Evolutionary conservation across 352 stramenopile genomes (phyloP).

Genomic region (Pilasporangium apinafurcum): DNA sequence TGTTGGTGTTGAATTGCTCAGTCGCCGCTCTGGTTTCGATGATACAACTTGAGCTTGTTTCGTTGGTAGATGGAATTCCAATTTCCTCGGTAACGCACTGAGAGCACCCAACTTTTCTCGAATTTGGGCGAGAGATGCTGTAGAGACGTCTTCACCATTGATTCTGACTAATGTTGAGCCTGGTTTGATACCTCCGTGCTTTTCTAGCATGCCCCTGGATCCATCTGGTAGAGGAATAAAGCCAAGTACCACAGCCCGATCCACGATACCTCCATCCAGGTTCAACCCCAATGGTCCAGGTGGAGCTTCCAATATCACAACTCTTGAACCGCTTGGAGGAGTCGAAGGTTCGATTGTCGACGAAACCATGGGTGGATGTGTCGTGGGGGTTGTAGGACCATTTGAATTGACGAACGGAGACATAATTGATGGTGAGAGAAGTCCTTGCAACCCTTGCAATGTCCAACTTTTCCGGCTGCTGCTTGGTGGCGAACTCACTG

Average conservation of each 20-base stretch:
- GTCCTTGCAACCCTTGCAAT: too few species aligned
- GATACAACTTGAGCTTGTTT: neutral
- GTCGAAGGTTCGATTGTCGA: constrained; percentile 2
- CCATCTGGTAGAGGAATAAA: constrained; percentile 59
- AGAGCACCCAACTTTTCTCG: constrained; percentile 34
- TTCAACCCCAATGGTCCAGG: constrained; percentile 62
- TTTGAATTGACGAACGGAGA: too few species aligned
- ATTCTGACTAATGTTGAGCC: constrained; percentile 59
- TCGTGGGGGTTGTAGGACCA: neutral
- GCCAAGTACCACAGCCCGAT: constrained; percentile 53
- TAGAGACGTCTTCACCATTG: constrained; percentile 61
- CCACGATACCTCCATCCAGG: constrained; percentile 35
- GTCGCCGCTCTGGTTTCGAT: constrained; percentile 4
- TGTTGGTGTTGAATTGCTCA: constrained; percentile 7
- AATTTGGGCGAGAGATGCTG: constrained; percentile 24
- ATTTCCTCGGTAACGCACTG: constrained; percentile 20
- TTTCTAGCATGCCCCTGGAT: constrained; percentile 40
- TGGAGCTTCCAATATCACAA: constrained; percentile 32
- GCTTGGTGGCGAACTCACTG: too few species aligned
- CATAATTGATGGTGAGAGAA: too few species aligned
- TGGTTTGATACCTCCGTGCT: constrained; percentile 35
- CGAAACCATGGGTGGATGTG: constrained; percentile 3
- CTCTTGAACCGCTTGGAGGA: constrained; percentile 4
- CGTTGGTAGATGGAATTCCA: constrained; percentile 43
- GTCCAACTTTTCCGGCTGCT: too few species aligned